Conservation (phyloP, 140 eudicot species). For the Senecio squalidus region DNA sequence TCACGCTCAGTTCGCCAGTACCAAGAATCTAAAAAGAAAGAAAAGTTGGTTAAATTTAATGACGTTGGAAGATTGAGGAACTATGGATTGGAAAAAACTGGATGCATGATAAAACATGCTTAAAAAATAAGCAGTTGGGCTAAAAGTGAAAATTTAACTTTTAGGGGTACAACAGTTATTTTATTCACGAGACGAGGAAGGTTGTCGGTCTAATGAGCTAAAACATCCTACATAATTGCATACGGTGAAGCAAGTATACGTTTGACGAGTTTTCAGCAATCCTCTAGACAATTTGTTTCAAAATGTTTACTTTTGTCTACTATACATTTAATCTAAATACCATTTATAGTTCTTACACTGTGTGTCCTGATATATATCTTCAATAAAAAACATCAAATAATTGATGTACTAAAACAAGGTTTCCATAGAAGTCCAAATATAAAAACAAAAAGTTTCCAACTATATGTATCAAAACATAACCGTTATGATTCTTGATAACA, state of each 20-base stretch:
- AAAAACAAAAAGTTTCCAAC: no score
- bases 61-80: neutral
- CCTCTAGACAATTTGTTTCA: neutral
- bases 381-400: no score
- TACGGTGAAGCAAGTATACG: no score
- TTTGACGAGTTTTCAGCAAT: no score
- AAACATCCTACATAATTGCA: neutral
- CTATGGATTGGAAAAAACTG: neutral
- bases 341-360: neutral
- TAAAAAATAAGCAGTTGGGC: neutral
- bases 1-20: constrained; percentile 65
- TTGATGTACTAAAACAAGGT: no score
- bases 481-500: neutral
- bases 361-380: neutral
- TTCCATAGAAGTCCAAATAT: no score
- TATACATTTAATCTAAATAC: neutral
- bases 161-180: neutral
- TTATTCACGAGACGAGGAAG: neutral
- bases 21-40: constrained; percentile 53
- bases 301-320: neutral
- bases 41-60: neutral
- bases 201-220: neutral
- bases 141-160: neutral
- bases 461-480: no score
- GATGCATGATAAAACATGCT: neutral